Conservation (phyloP, 1,284 basidiomycete genomes). For the Leccinum insolens region DNA sequence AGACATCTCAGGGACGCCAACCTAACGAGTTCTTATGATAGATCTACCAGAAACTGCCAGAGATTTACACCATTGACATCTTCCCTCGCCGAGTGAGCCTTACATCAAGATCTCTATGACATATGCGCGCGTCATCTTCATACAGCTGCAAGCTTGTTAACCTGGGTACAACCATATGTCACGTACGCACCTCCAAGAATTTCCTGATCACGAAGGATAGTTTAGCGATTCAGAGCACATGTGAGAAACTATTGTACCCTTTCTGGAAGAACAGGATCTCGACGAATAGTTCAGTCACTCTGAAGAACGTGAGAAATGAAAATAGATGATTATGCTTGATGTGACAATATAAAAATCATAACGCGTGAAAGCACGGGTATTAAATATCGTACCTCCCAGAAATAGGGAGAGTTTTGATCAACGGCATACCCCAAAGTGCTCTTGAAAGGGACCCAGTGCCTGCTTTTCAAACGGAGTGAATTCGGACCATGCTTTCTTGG, state of each 20-base stretch:
- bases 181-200: slow-evolving; percentile 59
- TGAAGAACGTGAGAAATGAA: not conserved
- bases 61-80: slow-evolving; percentile 87
- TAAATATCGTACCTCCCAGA: slow-evolving; percentile 77
- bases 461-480: too few species aligned
- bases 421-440: not conserved
- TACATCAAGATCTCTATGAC: slow-evolving; percentile 91
- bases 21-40: slow-evolving; percentile 46
- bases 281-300: slow-evolving; percentile 21
- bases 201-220: slow-evolving; percentile 44
- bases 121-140: slow-evolving; percentile 90
- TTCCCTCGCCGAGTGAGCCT: slow-evolving; percentile 93
- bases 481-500: too few species aligned
- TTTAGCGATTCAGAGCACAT: slow-evolving; percentile 2
- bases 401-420: slow-evolving; percentile 45
- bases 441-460: slow-evolving; percentile 19
- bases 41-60: not conserved
- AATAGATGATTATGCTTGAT: slow-evolving; percentile 92
- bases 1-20: slow-evolving; percentile 93
- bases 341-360: slow-evolving; percentile 30
- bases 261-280: slow-evolving; percentile 97
- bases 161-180: not conserved
- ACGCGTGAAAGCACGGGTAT: not conserved
- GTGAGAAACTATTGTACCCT: slow-evolving; percentile 57
- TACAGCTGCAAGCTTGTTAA: slow-evolving; percentile 66